Evolutionary conservation across 768 basidiomycete species (phyloP), one percentile per base, ranked within the genome.

Genomic region (Calvatia gigantea): DNA sequence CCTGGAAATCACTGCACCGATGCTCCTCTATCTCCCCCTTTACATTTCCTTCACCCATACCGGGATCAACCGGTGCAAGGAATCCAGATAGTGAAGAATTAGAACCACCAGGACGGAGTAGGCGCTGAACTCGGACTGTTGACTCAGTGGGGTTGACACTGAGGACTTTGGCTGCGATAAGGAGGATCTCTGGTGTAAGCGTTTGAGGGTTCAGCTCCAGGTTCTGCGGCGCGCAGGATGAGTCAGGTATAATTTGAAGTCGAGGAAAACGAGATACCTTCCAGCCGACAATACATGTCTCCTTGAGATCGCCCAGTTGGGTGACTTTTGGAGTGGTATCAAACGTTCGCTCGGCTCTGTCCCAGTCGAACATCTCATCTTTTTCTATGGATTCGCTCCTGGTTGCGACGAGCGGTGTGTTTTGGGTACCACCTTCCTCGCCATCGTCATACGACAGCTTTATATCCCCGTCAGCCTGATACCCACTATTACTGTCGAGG

Each of bases 181-280:
- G 62, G 54, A 87, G 61, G 11, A 77, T 65, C 58, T 86, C 87
- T 0, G 87, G 87, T 4, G 84, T 78, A 49, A 76, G 77, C 3
- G 85, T 87, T 4, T 62, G 63, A 0, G 81, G 81, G 60, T 86
- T 80, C 47, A 89, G 76, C 0, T 73, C 82, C 2, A 89, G 75
- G 4, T 67, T 78, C 87, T 89, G 60, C 27, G 28, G 33, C 19
- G 21, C 17, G 12, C 21, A 31, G 25, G n/a, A 27, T 29, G 17
- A 38, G 3, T n/a, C 6, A 41, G n/a, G n/a, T 12, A n/a, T 32
- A 9, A 33, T 7, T 4, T 2, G 38, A 25, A 23, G 17, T 21
- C 47, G 44, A 12, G 27, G 48, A n/a, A 1, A 2, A 7, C n/a
- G 60, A 33, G 51, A 44, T 49, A 81, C 83, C 76, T 78, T 81